Conservation (phyloP, 805 yeast species). For the Candida ovalis region DNA sequence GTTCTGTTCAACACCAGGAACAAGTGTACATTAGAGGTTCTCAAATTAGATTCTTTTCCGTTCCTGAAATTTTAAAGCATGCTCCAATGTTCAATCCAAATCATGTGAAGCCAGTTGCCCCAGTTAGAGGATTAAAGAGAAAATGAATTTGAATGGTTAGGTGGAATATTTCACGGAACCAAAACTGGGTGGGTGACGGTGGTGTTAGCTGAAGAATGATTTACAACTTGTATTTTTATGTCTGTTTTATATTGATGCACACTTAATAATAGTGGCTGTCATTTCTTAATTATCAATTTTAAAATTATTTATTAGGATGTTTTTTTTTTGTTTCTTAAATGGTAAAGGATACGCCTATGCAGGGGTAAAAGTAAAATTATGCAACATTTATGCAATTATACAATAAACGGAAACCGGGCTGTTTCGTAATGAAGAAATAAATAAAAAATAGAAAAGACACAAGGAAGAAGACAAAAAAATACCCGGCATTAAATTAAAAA, state of each 20-base stretch:
- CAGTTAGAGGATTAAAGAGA: slow-evolving; percentile 46
- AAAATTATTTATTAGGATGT: neutral
- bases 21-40: slow-evolving; percentile 92
- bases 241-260: neutral
- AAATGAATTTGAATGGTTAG: neutral
- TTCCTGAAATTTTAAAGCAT: slow-evolving; percentile 83
- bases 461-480: neutral
- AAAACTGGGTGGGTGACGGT: too few species aligned
- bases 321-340: neutral
- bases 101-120: slow-evolving; percentile 63
- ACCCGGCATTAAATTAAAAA: neutral
- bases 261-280: neutral
- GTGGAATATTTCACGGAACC: neutral
- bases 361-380: neutral
- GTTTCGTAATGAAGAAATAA: neutral
- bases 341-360: neutral
- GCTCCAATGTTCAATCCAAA: slow-evolving; percentile 79
- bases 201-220: neutral
- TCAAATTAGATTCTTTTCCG: slow-evolving; percentile 73
- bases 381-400: neutral
- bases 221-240: neutral
- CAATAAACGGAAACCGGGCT: neutral
- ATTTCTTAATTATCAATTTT: neutral
- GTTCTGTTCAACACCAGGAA: slow-evolving; percentile 69
- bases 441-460: neutral